Evolutionary conservation across 2,329 filamentous ascomycete genomes (phyloP), one percentile per base, ranked within the genome.

Genomic region (Fonsecaea pedrosoi): DNA sequence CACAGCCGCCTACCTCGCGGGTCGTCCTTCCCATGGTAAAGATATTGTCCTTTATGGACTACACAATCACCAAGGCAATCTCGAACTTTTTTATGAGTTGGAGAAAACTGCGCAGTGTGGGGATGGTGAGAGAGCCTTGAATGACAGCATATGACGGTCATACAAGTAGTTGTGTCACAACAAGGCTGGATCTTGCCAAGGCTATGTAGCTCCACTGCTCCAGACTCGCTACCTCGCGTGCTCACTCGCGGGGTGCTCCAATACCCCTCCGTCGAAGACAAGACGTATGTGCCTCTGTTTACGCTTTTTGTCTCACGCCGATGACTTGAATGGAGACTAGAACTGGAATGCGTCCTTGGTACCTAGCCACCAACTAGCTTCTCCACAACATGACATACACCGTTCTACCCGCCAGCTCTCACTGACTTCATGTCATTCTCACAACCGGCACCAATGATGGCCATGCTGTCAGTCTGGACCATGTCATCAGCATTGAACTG

Each of bases 1-100:
- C 83, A 75, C 93, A 96, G 70, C 88, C 89, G 77, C 82, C 76
- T 75, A 88, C 78, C 73, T 80, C 72, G 74, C 78, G 67, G 63
- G 74, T 67, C 21, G 73, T 68, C 70, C 73, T 77, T 55, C 76
- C 76, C 78, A 81, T 82, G 37, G 30, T 60, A 38, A 53, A 30
- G 50, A 18, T 13, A 37, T 45, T 12, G 30, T 54, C 8, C 6
- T 50, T 32, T 32, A 2, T 4, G 45, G 8, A 25, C 18, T 8
- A 30, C 12, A 50, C 21, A 25, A 50, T 21, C 21, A 21, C 21
- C 21, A 21, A 21, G 1, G 34, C 7, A 13, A 6, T 8, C 34
- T 54, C 40, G 40, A 64, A 60, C 61, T 69, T 66, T 69, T 64
- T 69, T 62, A 57, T 21, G 50, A 38, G 15, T 53, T 54, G 35